phyloP scores from a whole-genome alignment of 805 yeast genomes.

The Saturnispora dispora region DNA sequence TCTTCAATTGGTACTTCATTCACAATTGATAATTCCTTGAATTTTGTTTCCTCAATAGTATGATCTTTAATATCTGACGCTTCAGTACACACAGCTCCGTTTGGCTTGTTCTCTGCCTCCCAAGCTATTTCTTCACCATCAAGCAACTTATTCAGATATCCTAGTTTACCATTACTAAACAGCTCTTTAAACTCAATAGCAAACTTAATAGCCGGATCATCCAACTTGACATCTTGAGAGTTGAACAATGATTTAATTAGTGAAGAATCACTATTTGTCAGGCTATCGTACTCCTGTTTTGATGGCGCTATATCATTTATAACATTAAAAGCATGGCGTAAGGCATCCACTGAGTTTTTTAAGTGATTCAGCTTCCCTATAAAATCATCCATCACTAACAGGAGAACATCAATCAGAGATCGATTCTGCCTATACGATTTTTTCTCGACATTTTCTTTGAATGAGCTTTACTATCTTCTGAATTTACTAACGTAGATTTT shows the following conservation, averaged over 20 bases:
- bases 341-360: slow-evolving; percentile 5
- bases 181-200: slow-evolving; percentile 52
- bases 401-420: too few relatives aligned
- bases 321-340: slow-evolving; percentile 1
- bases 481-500: too few relatives aligned
- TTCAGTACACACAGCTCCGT: not conserved
- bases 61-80: not conserved
- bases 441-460: not conserved
- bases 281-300: not conserved
- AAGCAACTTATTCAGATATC: slow-evolving; percentile 43
- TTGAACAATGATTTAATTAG: slow-evolving; percentile 5
- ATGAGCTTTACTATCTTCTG: not conserved
- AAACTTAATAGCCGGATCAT: slow-evolving; percentile 44
- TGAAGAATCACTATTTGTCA: slow-evolving; percentile 21
- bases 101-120: not conserved
- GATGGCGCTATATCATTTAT: slow-evolving; percentile 12
- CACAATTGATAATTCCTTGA: not conserved
- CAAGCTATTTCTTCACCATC: slow-evolving; percentile 28
- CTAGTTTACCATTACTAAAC: slow-evolving; percentile 37
- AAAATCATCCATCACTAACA: not conserved
- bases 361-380: slow-evolving; percentile 5
- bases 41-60: not conserved
- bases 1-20: not conserved
- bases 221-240: slow-evolving; percentile 30
- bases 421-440: not conserved